Conservation (phyloP, 23 red algal species). For the Gracilaria caudata region DNA sequence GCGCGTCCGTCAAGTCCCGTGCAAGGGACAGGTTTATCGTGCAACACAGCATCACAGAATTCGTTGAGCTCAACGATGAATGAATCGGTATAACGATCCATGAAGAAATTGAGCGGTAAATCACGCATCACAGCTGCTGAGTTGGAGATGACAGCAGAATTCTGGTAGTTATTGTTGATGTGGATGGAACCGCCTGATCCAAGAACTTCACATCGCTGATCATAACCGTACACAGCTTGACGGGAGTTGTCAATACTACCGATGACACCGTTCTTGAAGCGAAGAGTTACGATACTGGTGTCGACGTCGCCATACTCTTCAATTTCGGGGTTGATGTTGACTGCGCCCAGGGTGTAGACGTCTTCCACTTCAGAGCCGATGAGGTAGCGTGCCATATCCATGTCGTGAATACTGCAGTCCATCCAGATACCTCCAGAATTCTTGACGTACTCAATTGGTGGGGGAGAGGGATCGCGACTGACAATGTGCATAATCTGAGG, state of each 20-base stretch:
- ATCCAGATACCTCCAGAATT: conserved; percentile 99
- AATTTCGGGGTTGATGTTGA: conserved; percentile 83
- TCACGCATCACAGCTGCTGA: conserved; percentile 84
- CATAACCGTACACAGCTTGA: conserved; percentile 97
- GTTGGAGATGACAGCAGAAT: conserved; percentile 95
- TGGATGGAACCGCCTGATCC: conserved; percentile 89
- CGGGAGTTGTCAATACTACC: conserved; percentile 98
- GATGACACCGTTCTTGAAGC: conserved; percentile 89
- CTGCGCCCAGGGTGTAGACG: conserved; percentile 91
- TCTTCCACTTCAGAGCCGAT: conserved; percentile 96
- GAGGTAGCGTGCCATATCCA: conserved; percentile 99
- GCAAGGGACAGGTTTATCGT: conserved; percentile 82
- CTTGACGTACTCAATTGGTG: conserved; percentile 91
- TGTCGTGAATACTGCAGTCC: conserved; percentile 99
- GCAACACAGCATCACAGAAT: conserved; percentile 81
- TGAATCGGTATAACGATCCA: conserved; percentile 98
- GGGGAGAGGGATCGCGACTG: conserved; percentile 90
- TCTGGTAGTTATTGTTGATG: conserved; percentile 99
- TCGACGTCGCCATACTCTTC: conserved; percentile 94
- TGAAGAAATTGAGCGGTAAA: conserved; percentile 99
- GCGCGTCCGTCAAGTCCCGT: conserved; percentile 97
- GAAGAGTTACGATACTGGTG: conserved; percentile 90
- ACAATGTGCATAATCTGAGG: conserved; percentile 98
- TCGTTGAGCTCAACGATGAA: conserved; percentile 94
- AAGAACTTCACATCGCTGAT: conserved; percentile 99